A percentile compares a stretch with the other conserved stretches of the same genome.
Conservation (phyloP, 2,329 filamentous ascomycete species). For the Ascochyta clinopodiicola region DNA sequence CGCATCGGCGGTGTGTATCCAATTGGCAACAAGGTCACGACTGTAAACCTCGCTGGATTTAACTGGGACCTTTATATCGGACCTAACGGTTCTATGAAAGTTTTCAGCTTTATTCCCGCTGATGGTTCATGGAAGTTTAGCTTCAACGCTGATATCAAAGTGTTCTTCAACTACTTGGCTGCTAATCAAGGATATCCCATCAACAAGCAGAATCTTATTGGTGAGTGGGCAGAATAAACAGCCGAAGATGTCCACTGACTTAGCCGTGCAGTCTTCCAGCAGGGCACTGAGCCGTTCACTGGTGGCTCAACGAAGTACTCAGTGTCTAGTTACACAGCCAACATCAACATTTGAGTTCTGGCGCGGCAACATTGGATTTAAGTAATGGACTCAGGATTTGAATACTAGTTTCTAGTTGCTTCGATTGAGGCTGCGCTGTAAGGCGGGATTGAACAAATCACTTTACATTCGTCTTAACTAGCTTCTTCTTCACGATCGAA, state of each 20-base stretch:
- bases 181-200: constrained; percentile 48
- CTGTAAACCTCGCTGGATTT: constrained; percentile 56
- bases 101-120: constrained; percentile 64
- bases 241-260: background rate
- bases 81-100: constrained; percentile 63
- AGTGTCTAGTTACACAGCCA: constrained; percentile 14
- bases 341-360: background rate
- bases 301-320: constrained; percentile 30
- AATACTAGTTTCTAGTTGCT: too few species aligned
- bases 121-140: constrained; percentile 45
- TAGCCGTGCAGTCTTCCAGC: constrained; percentile 24
- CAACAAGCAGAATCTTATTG: constrained; percentile 28
- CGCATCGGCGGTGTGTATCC: constrained; percentile 25
- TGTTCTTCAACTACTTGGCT: constrained; percentile 65
- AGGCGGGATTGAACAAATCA: too few species aligned
- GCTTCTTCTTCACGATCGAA: too few species aligned
- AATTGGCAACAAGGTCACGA: constrained; percentile 26
- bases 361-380: too few species aligned
- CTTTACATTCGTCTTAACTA: too few species aligned
- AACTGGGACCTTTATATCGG: constrained; percentile 65
- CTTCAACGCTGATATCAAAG: constrained; percentile 63
- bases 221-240: background rate
- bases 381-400: too few species aligned
- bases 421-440: too few species aligned
- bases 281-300: constrained; percentile 35